These are phyloP conservation scores for Fraxinus pennsylvanica DNA, from an alignment of 257 asterid species.

Conservation along the genomic window DNA sequence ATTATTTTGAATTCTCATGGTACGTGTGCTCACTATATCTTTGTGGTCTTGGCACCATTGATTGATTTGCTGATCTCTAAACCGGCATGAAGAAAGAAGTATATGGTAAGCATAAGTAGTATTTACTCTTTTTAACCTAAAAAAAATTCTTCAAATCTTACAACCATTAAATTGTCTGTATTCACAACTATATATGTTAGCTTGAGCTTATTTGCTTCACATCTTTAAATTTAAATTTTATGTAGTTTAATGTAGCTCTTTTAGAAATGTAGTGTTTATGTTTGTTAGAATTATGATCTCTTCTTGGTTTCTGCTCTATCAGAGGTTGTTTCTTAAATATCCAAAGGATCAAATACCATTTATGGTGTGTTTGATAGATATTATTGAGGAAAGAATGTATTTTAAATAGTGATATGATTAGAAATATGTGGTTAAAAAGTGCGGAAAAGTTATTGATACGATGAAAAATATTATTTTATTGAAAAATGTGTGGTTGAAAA, in stretches of 20 bases:
- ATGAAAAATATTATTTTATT: no score
- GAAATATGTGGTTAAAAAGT: no score
- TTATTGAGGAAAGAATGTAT: no score
- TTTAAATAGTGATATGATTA: no score
- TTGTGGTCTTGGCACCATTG: constrained; percentile 30
- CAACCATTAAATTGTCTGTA: constrained; percentile 9
- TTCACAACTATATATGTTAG: constrained; percentile 7
- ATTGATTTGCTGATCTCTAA: constrained; percentile 44
- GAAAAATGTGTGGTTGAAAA: no score
- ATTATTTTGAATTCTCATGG: constrained; percentile 17
- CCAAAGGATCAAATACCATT: background rate
- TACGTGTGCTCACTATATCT: constrained; percentile 29
- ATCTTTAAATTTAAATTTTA: background rate
- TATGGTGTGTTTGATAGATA: no score
- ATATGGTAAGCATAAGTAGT: constrained; percentile 65
- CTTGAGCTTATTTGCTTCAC: constrained; percentile 14
- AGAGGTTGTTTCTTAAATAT: background rate
- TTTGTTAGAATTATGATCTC: background rate
- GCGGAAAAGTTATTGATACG: no score
- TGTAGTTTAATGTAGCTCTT: background rate
- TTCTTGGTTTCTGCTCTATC: background rate
- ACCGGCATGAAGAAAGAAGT: constrained; percentile 83
- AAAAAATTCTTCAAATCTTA: constrained; percentile 10
- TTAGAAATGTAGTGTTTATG: background rate
- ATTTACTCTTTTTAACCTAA: constrained; percentile 17